Percentiles rank a stretch among this genome's conserved stretches.
These are phyloP conservation scores for Monosporascus sp. DNA, from an alignment of 2,329 filamentous ascomycete genomes.

Conservation along the genomic window DNA sequence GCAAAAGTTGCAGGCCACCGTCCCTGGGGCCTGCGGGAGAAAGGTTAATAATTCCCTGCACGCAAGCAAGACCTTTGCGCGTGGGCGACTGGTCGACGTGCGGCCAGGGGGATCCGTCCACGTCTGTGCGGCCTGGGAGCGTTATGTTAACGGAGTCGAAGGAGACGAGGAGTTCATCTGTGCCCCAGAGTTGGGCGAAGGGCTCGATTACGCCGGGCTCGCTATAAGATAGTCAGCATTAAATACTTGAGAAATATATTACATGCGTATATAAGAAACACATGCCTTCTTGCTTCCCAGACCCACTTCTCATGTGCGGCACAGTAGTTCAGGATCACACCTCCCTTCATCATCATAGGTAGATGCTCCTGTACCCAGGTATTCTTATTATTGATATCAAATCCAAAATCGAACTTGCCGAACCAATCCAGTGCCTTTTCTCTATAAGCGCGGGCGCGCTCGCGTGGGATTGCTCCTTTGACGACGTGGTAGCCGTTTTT, in stretches of 20 bases:
- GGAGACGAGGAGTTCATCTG: slow-evolving; percentile 21
- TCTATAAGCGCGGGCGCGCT: slow-evolving; percentile 34
- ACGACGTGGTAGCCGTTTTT: slow-evolving; percentile 35
- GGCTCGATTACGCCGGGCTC: slow-evolving; percentile 35
- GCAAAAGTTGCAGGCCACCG: slow-evolving; percentile 41
- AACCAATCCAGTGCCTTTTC: slow-evolving; percentile 38
- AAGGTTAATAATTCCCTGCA: slow-evolving; percentile 41
- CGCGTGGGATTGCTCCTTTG: slow-evolving; percentile 32
- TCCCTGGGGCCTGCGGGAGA: slow-evolving; percentile 40
- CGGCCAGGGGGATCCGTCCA: slow-evolving; percentile 37
- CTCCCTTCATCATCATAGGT: slow-evolving; percentile 40
- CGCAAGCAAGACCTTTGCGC: slow-evolving; percentile 31
- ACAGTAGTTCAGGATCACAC: slow-evolving; percentile 34
- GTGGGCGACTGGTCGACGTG: slow-evolving; percentile 39
- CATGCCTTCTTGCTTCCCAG: too few relatives aligned
- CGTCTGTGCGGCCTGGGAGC: slow-evolving; percentile 34
- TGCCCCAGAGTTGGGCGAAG: slow-evolving; percentile 37
- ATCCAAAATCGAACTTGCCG: slow-evolving; percentile 34
- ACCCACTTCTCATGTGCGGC: slow-evolving; percentile 37
- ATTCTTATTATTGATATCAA: slow-evolving; percentile 30
- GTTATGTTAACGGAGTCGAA: slow-evolving; percentile 36
- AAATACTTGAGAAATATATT: too few relatives aligned
- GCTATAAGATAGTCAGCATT: too few relatives aligned
- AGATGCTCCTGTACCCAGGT: slow-evolving; percentile 41
- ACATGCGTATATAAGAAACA: too few relatives aligned